Evolutionary conservation across 805 yeast genomes (phyloP).

Genomic region (Candida pseudofarinosa): DNA sequence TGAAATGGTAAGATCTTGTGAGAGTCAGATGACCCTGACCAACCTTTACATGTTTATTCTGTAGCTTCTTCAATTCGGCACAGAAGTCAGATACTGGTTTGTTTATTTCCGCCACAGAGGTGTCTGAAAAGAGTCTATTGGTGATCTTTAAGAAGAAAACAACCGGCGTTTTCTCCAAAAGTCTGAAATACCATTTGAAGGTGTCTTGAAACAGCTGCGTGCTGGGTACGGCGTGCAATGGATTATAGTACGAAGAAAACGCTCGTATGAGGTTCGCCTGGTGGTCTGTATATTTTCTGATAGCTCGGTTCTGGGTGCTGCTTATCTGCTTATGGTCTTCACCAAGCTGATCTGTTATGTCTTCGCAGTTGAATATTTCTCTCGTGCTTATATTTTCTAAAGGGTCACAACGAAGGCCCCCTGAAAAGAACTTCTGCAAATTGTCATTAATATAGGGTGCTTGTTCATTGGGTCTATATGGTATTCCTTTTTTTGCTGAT

Average conservation of each 20-base stretch:
- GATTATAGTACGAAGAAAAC: slow-evolving; percentile 24
- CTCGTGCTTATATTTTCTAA: slow-evolving; percentile 10
- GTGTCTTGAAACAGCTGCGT: slow-evolving; percentile 13
- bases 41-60: slow-evolving; percentile 4
- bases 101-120: slow-evolving; percentile 19
- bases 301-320: slow-evolving; percentile 4
- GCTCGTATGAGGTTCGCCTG: slow-evolving; percentile 22
- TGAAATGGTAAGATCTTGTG: slow-evolving; percentile 27
- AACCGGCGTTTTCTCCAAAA: slow-evolving; percentile 27
- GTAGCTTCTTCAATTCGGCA: slow-evolving; percentile 8
- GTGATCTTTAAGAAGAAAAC: slow-evolving; percentile 24
- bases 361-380: slow-evolving; percentile 10
- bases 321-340: slow-evolving; percentile 6
- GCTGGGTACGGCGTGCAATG: slow-evolving; percentile 12
- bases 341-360: slow-evolving; percentile 1
- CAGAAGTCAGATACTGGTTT: slow-evolving; percentile 15
- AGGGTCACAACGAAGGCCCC: slow-evolving; percentile 10
- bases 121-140: slow-evolving; percentile 24
- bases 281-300: slow-evolving; percentile 17
- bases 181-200: slow-evolving; percentile 26
- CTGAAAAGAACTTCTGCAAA: slow-evolving; percentile 18
- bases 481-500: slow-evolving; percentile 4
- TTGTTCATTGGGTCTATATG: slow-evolving; percentile 17
- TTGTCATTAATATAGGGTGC: slow-evolving; percentile 17
- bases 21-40: slow-evolving; percentile 4